Base-by-base conservation (phyloP, 805 yeast genomes). In the Yamadazyma insecticola region DNA sequence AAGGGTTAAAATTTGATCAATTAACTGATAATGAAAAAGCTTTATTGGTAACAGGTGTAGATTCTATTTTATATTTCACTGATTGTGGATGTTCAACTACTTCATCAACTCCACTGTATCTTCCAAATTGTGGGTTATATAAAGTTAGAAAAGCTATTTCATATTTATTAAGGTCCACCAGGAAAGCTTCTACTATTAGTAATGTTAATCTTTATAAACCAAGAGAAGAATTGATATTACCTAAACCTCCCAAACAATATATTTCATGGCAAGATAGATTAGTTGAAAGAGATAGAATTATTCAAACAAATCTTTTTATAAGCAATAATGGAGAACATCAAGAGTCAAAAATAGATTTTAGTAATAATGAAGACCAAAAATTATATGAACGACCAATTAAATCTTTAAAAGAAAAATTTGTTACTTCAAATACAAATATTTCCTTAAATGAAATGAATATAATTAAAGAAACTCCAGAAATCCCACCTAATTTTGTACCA, bases 131-230 rank as follows among this genome's bases (percentile, higher is more conserved):
- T 55, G 59, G 70, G 14, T 57, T 82, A 8, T 61, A 68, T 35
- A 79, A 76, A 44, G 71, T 80, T 4, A 78, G 76, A 47, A 79
- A 78, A 44, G 74, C 75, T 14, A 72, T 80, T 2, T 70, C 80
- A 2, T 70, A 74, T 40, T 58, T 80, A 24, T 67, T 74, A 42
- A 66, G 86, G 40, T 70, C 82, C 6, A 72, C 79, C 0, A 65
- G 81, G 39, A 74, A 74, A 36, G 63, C 67, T 2, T 60, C 72
- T 13, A 59, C 56, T 11, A 58, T 65, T 14, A 53, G 60, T 30
- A 63, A 58, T 33, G 41, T 54, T 16, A 57, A 61, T 28, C 41
- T 57, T 24, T 44, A 50, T 16, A 64, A 59, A 35, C 57, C 70
- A 11, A 48, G 54, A 40, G 71, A 65, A 18, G 68, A 61, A 28